phyloP scores from a whole-genome alignment of 83 land plant species.

The Isoetes engelmannii region DNA sequence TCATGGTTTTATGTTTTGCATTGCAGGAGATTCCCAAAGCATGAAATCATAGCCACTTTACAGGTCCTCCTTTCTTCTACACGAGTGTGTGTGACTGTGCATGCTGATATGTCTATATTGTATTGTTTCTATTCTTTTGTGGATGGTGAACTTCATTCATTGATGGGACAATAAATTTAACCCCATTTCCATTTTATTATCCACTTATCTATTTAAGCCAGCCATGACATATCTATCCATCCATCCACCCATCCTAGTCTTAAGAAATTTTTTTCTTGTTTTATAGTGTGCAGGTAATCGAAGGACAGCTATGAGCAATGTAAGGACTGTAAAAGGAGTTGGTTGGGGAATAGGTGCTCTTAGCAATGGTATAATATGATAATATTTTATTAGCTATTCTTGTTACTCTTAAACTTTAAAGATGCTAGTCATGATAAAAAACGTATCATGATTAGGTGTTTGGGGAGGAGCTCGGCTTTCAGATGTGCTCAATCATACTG shows the following conservation, averaged over 20 bases:
- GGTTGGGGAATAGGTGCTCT: slow-evolving; percentile 92
- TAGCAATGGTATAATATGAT: slow-evolving; percentile 71
- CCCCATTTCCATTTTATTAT: too few species aligned
- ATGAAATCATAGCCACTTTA: slow-evolving; percentile 1
- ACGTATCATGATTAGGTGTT: slow-evolving; percentile 30
- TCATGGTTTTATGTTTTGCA: not conserved
- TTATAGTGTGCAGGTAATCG: slow-evolving; percentile 96
- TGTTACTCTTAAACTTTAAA: too few species aligned
- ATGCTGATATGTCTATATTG: too few species aligned
- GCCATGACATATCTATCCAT: not conserved
- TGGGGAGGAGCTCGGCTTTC: slow-evolving; percentile 93
- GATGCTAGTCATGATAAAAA: not conserved
- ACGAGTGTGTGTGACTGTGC: too few species aligned
- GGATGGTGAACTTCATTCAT: too few species aligned
- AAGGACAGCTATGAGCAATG: slow-evolving; percentile 89
- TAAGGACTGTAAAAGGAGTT: slow-evolving; percentile 72
- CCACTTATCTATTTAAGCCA: not conserved
- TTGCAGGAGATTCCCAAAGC: slow-evolving; percentile 4
- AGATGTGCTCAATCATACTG: slow-evolving; percentile 77
- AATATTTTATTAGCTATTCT: too few species aligned
- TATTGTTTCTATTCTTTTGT: too few species aligned
- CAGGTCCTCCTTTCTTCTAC: not conserved
- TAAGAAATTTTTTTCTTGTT: too few species aligned
- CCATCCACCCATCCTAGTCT: too few species aligned
- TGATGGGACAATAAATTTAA: too few species aligned